Conservation (phyloP, 78 protist species). For the Dictyostelium capitatum region DNA sequence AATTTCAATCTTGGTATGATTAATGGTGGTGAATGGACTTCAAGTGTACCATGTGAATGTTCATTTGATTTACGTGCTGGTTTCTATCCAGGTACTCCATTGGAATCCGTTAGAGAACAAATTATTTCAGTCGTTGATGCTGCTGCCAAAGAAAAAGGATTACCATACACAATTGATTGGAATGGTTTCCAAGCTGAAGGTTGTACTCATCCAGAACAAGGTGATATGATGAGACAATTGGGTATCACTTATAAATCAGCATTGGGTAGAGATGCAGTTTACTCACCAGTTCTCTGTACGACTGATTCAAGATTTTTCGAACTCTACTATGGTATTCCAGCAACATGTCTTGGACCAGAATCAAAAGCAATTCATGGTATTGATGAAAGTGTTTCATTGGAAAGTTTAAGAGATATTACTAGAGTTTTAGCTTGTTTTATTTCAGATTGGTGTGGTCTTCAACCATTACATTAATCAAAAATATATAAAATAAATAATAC, state of each 20-base stretch:
- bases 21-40: conserved; percentile 78
- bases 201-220: neutral
- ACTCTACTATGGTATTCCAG: conserved; percentile 54
- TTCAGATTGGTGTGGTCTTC: conserved; percentile 79
- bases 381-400: conserved; percentile 71
- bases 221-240: conserved; percentile 28
- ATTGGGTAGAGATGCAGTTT: conserved; percentile 12
- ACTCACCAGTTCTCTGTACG: conserved; percentile 60
- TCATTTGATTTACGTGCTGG: conserved; percentile 70
- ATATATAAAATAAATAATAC: no score
- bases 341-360: conserved; percentile 78
- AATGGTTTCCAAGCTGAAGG: conserved; percentile 84
- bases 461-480: conserved; percentile 43
- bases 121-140: neutral
- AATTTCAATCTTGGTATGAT: conserved; percentile 67
- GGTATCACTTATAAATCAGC: conserved; percentile 22
- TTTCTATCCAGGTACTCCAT: conserved; percentile 60
- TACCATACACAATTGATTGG: conserved; percentile 41
- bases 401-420: conserved; percentile 55
- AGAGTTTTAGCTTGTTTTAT: conserved; percentile 77
- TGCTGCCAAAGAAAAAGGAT: conserved; percentile 45
- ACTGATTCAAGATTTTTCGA: conserved; percentile 69
- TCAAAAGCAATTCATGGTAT: conserved; percentile 66
- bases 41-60: conserved; percentile 71
- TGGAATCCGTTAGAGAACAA: neutral